Evolutionary conservation across 2,329 filamentous ascomycete species (phyloP).

Genomic region (Colletotrichum cordylinicola): DNA sequence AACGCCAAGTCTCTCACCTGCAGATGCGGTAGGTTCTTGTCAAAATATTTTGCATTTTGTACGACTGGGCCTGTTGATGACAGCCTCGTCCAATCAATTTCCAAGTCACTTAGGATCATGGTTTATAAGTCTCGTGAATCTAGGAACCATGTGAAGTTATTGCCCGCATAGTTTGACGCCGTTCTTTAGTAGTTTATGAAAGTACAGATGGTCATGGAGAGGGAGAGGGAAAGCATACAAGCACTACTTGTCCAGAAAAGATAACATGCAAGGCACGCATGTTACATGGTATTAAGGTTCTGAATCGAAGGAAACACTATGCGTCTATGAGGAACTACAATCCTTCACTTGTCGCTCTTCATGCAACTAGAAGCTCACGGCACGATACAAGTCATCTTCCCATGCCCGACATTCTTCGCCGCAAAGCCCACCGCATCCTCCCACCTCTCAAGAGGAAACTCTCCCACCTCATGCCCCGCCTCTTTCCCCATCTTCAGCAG

Average conservation of each 20-base stretch:
- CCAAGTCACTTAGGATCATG: not conserved
- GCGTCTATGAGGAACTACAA: not conserved
- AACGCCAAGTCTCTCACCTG: not conserved
- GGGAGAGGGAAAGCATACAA: too few species aligned
- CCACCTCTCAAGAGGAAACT: slow-evolving; percentile 35
- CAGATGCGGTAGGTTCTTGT: not conserved
- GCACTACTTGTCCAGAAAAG: too few species aligned
- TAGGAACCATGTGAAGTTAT: not conserved
- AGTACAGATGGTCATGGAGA: not conserved
- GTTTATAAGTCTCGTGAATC: not conserved
- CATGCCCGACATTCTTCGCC: not conserved
- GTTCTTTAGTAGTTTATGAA: not conserved
- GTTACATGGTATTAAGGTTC: too few species aligned
- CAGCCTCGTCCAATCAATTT: not conserved
- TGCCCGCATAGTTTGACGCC: not conserved
- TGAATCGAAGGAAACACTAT: not conserved
- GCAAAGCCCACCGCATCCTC: slow-evolving; percentile 27
- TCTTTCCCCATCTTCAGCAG: slow-evolving; percentile 35
- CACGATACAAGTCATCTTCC: not conserved
- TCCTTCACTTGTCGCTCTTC: not conserved
- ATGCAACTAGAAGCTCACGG: not conserved
- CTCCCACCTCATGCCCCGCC: slow-evolving; percentile 32
- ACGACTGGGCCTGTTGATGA: not conserved
- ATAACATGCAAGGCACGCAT: too few species aligned
- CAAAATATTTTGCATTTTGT: fast-evolving